phyloP scores from a whole-genome alignment of 2,329 filamentous ascomycete genomes.

The Arthrobotrys megalospora region DNA sequence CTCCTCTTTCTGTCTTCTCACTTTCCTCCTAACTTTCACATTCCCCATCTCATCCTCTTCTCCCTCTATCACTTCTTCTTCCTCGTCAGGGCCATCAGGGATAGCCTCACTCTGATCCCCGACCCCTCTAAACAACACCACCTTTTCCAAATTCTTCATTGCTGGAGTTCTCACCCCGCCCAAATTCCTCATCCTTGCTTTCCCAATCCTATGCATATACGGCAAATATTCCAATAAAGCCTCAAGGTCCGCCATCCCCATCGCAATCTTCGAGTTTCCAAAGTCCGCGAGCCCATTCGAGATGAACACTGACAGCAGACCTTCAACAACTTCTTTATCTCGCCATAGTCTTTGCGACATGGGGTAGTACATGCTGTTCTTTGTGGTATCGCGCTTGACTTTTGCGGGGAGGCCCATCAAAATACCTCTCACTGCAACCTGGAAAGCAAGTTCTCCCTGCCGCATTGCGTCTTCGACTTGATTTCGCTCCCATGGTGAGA shows the following conservation, averaged over 20 bases:
- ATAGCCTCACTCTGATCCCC: constrained; percentile 66
- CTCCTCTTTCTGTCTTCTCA: constrained; percentile 57
- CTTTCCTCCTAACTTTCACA: constrained; percentile 61
- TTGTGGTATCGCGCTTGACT: constrained; percentile 77
- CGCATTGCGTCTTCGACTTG: constrained; percentile 81
- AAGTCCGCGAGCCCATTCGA: constrained; percentile 68
- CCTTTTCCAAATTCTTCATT: constrained; percentile 68
- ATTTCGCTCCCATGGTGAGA: constrained; percentile 76
- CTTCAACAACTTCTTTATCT: constrained; percentile 84
- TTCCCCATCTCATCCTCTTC: constrained; percentile 62
- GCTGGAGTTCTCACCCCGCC: constrained; percentile 65
- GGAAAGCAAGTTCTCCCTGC: constrained; percentile 94
- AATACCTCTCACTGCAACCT: constrained; percentile 88
- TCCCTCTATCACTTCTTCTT: constrained; percentile 69
- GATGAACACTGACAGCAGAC: constrained; percentile 79
- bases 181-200: constrained; percentile 65
- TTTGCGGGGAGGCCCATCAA: constrained; percentile 87
- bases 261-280: constrained; percentile 38
- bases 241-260: constrained; percentile 68
- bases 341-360: constrained; percentile 87
- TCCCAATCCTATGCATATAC: constrained; percentile 80
- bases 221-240: constrained; percentile 88
- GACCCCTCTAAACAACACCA: constrained; percentile 66
- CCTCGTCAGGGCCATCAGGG: constrained; percentile 65
- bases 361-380: constrained; percentile 88